Conservation (phyloP, 2,329 filamentous ascomycete genomes). For the Sodiomyces alkalinus region DNA sequence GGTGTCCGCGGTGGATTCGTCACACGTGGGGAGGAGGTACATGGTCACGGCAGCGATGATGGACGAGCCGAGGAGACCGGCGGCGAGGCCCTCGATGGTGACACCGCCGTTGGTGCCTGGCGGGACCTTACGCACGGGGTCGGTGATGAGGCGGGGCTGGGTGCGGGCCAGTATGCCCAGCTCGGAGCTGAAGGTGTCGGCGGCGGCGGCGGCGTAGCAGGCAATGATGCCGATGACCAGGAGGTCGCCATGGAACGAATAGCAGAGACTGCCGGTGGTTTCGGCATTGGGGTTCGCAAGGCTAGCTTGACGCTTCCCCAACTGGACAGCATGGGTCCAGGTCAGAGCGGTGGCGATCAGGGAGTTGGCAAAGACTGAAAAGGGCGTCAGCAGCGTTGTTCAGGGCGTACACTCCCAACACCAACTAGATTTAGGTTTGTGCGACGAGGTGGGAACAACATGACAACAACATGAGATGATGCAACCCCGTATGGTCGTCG, state of each 20-base stretch:
- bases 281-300: constrained; percentile 11
- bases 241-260: constrained; percentile 42
- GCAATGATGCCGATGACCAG: constrained; percentile 51
- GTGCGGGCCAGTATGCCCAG: constrained; percentile 74
- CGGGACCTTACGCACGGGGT: constrained; percentile 60
- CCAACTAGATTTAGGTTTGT: too few relatives aligned
- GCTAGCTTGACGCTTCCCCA: constrained; percentile 27
- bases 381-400: too few relatives aligned
- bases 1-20: constrained; percentile 17
- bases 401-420: too few relatives aligned
- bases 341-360: constrained; percentile 54
- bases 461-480: too few relatives aligned
- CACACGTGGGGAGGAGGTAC: constrained; percentile 55
- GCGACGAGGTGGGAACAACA: too few relatives aligned
- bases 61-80: constrained; percentile 60
- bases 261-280: constrained; percentile 29
- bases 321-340: constrained; percentile 45
- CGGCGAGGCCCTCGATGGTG: constrained; percentile 55
- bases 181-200: constrained; percentile 91
- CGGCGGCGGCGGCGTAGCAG: constrained; percentile 83
- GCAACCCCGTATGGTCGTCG: too few relatives aligned
- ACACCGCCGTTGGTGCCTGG: constrained; percentile 91
- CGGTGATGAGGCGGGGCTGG: constrained; percentile 74
- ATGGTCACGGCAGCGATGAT: constrained; percentile 52
- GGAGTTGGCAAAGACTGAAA: constrained; percentile 68